Evolutionary conservation across 345 rosid genomes (phyloP), one percentile per base, ranked within the genome.

Genomic region (Salix udensis): DNA sequence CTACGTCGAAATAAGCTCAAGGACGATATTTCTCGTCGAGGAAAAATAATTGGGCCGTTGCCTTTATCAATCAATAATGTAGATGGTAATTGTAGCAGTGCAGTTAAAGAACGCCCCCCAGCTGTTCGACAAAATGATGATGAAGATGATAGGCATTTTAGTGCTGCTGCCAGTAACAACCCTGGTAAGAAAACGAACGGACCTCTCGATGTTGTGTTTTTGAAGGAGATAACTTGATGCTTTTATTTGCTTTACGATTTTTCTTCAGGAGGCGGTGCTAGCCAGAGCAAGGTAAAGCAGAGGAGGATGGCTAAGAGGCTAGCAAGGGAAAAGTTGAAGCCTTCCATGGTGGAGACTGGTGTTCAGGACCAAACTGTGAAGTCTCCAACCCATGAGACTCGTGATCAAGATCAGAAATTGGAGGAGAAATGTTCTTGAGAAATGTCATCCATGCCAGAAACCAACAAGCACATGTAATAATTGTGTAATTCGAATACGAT

Each of bases 371-470:
- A 36, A 61, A 79, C 48, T 66, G 13, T 36, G n/a, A 67, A 65
- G 44, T 66, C 70, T 36, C 3, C 58, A 19, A 19, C 61, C 31
- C 34, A 46, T 42, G 50, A 76, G 48, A 69, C 30, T 6, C 9
- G 50, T 36, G 78, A 75, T 7, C n/a, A 75, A 19, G 64, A 30
- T 68, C 11, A 42, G 50, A 88, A 79, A 91, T 94, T 10, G 97
- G 98, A 31, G 91, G 79, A 0, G 92, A 91, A 55, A 95, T 97
- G 58, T 93, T 96, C 50, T 83, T 93, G 83, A 95, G 97, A 83
- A 93, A 95, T 74, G 94, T 92, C 31, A 90, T 95, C 74, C 89
- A 67, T 89, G 97, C 83, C 95, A 82, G 89, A 94, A 91, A 84
- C 82, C 97, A 78, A 91, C 10, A 89, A 88, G 81, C 97, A 95